Evolutionary conservation across 208 protist species (phyloP).

Genomic region (Kentomonas sorsogonicus): DNA sequence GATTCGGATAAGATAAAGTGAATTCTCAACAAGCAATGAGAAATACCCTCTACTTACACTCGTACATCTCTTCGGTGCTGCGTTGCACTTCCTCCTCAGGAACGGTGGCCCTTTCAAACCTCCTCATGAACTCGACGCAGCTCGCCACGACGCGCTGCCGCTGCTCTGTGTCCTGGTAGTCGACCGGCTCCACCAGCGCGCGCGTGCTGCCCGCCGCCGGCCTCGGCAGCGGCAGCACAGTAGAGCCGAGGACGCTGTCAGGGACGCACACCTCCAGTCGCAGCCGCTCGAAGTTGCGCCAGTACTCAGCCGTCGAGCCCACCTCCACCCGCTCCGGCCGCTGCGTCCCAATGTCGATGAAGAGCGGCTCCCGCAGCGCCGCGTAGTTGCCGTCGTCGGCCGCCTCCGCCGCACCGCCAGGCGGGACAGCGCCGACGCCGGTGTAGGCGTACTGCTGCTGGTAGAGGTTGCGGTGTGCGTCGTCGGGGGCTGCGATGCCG

Average conservation of each 20-base stretch:
- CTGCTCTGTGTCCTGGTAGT: neutral
- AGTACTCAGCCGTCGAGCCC: conserved; percentile 59
- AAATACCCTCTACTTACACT: neutral
- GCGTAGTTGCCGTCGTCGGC: conserved; percentile 41
- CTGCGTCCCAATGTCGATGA: conserved; percentile 77
- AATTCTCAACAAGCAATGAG: conserved; percentile 1
- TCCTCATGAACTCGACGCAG: too few relatives aligned
- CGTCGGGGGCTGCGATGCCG: too few relatives aligned
- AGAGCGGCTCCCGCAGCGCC: conserved; percentile 49
- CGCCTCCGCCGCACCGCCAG: conserved; percentile 8
- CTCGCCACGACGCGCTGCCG: neutral
- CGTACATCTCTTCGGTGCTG: neutral
- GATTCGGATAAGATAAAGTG: neutral
- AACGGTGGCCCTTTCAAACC: too few relatives aligned
- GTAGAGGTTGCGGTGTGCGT: conserved; percentile 19
- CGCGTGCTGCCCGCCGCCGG: conserved; percentile 32
- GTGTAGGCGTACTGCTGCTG: neutral
- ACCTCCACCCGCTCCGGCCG: conserved; percentile 60
- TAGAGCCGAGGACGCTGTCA: conserved; percentile 18
- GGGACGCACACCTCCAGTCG: conserved; percentile 53
- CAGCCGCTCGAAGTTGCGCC: conserved; percentile 54
- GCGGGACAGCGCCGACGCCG: neutral
- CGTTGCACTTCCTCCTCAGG: neutral
- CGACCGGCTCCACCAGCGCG: conserved; percentile 44
- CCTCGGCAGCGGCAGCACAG: conserved; percentile 46